phyloP scores from a whole-genome alignment of 768 basidiomycete genomes.

The Arthromyces matolae region DNA sequence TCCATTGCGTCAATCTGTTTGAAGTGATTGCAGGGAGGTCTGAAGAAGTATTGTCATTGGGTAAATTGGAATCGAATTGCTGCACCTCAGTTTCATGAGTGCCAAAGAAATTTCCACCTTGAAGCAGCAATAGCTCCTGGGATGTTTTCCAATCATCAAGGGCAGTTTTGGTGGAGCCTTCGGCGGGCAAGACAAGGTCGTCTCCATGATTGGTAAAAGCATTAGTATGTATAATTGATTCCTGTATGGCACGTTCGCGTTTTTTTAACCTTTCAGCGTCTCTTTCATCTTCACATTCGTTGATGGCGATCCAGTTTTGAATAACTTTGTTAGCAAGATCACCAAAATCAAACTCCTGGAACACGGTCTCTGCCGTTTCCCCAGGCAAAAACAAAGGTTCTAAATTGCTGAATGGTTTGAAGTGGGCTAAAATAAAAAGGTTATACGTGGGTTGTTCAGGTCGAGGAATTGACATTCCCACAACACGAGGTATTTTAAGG shows the following conservation, averaged over 20 bases:
- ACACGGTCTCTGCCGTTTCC: background rate
- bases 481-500: background rate
- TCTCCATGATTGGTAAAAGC: too few species aligned
- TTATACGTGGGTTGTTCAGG: background rate
- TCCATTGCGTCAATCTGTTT: background rate
- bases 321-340: slow-evolving; percentile 12
- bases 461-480: background rate
- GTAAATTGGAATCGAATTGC: too few species aligned
- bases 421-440: background rate
- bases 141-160: too few species aligned
- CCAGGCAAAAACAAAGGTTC: background rate
- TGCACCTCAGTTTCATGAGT: too few species aligned
- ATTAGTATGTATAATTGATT: too few species aligned
- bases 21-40: background rate
- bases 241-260: background rate
- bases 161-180: too few species aligned
- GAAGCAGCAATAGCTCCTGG: too few species aligned
- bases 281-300: slow-evolving; percentile 32
- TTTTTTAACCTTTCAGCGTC: slow-evolving; percentile 28
- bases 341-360: background rate
- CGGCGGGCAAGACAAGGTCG: too few species aligned
- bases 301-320: slow-evolving; percentile 29
- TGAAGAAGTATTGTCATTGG: too few species aligned
- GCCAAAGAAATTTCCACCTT: too few species aligned
- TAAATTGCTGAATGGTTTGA: background rate